phyloP scores from a whole-genome alignment of 2,329 filamentous ascomycete species.

The Orbilia brochopaga region DNA sequence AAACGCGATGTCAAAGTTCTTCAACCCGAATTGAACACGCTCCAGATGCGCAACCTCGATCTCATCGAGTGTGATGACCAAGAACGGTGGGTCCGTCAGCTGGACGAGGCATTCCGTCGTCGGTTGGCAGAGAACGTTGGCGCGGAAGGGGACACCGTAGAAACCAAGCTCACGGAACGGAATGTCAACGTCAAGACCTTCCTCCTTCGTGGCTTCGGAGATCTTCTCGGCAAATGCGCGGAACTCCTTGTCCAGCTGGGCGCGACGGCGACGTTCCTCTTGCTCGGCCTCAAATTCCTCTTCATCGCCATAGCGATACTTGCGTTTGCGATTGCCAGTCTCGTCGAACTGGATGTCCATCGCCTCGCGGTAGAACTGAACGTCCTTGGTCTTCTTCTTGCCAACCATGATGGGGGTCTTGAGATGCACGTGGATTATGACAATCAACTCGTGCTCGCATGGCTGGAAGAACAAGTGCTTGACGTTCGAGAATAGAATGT shows the following conservation, averaged over 20 bases:
- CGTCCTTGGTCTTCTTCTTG: slow-evolving; percentile 98
- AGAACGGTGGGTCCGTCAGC: slow-evolving; percentile 93
- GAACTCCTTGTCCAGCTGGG: slow-evolving; percentile 94
- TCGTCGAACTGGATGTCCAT: slow-evolving; percentile 99
- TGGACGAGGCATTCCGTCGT: slow-evolving; percentile 97
- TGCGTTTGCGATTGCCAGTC: slow-evolving; percentile 95
- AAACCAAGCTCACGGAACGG: slow-evolving; percentile 96
- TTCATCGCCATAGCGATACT: slow-evolving; percentile 96
- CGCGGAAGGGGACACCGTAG: slow-evolving; percentile 93
- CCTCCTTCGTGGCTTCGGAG: slow-evolving; percentile 88
- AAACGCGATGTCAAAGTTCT: slow-evolving; percentile 98
- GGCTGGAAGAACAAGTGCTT: slow-evolving; percentile 99
- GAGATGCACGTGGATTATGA: slow-evolving; percentile 96
- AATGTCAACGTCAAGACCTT: slow-evolving; percentile 85
- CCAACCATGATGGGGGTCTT: slow-evolving; percentile 98
- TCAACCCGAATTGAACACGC: slow-evolving; percentile 91
- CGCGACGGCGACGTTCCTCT: slow-evolving; percentile 87
- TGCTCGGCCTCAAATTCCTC: slow-evolving; percentile 99
- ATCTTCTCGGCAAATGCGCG: slow-evolving; percentile 97
- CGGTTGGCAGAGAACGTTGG: slow-evolving; percentile 92
- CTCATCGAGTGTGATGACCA: slow-evolving; percentile 92
- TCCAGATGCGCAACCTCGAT: slow-evolving; percentile 96
- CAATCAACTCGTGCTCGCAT: slow-evolving; percentile 92
- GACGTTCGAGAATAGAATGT: slow-evolving; percentile 96
- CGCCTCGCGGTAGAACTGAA: slow-evolving; percentile 97